Evolutionary conservation across 441 rosid genomes (phyloP), one percentile per base, ranked within the genome.

Genomic region (Populus hybrid): DNA sequence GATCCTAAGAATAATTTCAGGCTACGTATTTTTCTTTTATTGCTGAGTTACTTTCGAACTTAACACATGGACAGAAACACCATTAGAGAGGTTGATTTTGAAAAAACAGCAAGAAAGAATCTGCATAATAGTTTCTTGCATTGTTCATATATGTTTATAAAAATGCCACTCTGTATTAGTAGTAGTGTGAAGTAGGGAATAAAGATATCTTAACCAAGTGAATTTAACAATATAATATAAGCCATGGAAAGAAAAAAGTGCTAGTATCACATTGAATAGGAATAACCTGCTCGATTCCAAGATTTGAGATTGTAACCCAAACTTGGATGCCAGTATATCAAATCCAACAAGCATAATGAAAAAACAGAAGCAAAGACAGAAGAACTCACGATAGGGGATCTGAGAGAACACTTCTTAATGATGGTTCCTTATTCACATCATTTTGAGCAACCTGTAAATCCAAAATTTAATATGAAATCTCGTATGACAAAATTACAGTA

Each of bases 341-440:
- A 42, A 36, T 61, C 36, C 30, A 69, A 36, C 61, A 46, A 28
- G 34, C 73, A 63, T 11, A 74, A 65, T 46, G 28, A 10, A 34
- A 80, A 77, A 75, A 57, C 67, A 73, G 36, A n/a, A n/a, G 50
- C 78, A 73, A 78, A 42, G 69, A 79, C 67, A 79, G 35, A 80
- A 86, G 87, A 79, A 91, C 97, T 95, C 87, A 95, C 99, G 97
- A 93, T 78, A 93, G 69, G 70, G 97, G 93, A 86, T 95, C 99
- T 16, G 97, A 95, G 76, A 95, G 98, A 79, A 95, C 88, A 77
- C 97, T 93, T 89, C 99, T 88, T 79, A 95, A 89, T 79, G 99
- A 93, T 68, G 92, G 94, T 76, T 92, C 97, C 85, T 92, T 93
- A 82, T 74, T 87, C 76, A 78, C 78, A 82, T 86, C 87, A 84